Evolutionary conservation across 257 asterid genomes (phyloP).

Genomic region (Salvia miltiorrhiza): DNA sequence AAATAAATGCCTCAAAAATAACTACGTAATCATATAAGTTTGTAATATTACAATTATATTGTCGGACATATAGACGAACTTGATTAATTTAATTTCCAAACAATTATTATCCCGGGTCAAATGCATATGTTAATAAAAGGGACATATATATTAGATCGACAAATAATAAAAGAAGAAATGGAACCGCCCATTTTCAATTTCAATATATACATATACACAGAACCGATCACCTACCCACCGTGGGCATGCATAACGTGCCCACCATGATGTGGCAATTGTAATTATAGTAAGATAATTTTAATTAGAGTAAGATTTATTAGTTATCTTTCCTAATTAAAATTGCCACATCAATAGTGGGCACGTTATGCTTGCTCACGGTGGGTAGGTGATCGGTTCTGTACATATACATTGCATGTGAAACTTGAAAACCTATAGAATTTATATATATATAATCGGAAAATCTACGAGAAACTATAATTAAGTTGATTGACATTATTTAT

Average conservation of each 20-base stretch:
- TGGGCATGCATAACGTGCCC: too few species aligned
- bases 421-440: slow-evolving; percentile 14
- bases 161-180: background rate
- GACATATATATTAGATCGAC: background rate
- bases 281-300: too few species aligned
- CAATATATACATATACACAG: background rate
- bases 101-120: background rate
- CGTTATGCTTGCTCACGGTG: too few species aligned
- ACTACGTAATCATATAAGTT: too few species aligned
- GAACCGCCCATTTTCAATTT: slow-evolving; percentile 21
- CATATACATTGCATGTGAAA: slow-evolving; percentile 25
- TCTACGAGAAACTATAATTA: background rate
- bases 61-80: background rate
- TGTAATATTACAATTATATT: too few species aligned
- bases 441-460: background rate
- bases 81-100: background rate
- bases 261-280: too few species aligned
- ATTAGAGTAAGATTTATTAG: too few species aligned
- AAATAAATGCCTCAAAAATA: too few species aligned
- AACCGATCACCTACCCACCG: too few species aligned
- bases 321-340: too few species aligned
- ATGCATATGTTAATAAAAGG: background rate
- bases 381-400: too few species aligned
- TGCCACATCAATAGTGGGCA: too few species aligned
- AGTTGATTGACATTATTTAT: background rate